phyloP scores from a whole-genome alignment of 164 flowering plant species.

The Tinospora cordifolia region DNA sequence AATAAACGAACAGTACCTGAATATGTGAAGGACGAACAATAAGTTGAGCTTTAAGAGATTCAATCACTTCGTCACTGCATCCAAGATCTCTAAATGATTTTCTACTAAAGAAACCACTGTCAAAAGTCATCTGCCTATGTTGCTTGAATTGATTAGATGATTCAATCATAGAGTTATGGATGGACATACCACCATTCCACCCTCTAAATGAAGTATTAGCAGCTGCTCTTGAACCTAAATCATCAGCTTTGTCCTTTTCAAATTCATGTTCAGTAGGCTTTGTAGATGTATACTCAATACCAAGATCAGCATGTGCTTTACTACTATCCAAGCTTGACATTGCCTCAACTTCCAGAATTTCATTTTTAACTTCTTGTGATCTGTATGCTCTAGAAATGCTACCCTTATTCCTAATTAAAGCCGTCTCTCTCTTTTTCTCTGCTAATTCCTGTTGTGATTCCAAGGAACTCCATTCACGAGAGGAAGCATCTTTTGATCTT shows the following conservation, averaged over 20 bases:
- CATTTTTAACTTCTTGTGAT: constrained; percentile 11
- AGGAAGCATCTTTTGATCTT: constrained; percentile 13
- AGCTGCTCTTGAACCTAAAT: constrained; percentile 23
- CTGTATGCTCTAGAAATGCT: constrained; percentile 13
- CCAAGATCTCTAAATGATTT: constrained; percentile 65
- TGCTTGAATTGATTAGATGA: constrained; percentile 16
- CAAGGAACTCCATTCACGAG: constrained; percentile 10
- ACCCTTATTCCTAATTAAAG: constrained; percentile 12
- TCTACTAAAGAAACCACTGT: constrained; percentile 54
- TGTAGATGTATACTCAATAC: constrained; percentile 3
- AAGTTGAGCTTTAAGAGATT: constrained; percentile 42
- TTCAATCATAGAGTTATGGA: constrained; percentile 15
- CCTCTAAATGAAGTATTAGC: constrained; percentile 35
- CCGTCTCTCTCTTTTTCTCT: constrained; percentile 13
- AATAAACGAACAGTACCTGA: constrained; percentile 51
- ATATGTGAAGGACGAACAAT: constrained; percentile 74
- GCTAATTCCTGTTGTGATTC: constrained; percentile 17
- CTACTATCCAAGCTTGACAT: constrained; percentile 7
- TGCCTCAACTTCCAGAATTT: constrained; percentile 1
- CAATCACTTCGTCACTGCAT: constrained; percentile 57
- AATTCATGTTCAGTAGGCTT: constrained; percentile 15
- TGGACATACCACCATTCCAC: constrained; percentile 43
- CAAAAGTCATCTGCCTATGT: constrained; percentile 20
- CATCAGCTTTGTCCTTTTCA: constrained; percentile 10
- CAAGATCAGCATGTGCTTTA: neutral